phyloP scores from a whole-genome alignment of 345 rosid genomes.

The Psidium friedrichsthalianum region DNA sequence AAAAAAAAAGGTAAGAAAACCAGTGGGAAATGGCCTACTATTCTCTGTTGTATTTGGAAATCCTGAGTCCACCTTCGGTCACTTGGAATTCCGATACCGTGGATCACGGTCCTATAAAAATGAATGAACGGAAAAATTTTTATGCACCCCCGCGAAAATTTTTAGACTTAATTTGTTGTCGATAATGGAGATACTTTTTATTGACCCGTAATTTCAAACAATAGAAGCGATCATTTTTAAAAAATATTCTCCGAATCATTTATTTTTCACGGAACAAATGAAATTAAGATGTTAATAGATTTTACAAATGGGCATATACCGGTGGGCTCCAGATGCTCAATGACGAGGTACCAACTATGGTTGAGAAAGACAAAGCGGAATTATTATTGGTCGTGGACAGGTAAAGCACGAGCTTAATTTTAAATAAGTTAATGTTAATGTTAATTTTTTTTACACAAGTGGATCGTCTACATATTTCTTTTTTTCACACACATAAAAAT shows the following conservation, averaged over 20 bases:
- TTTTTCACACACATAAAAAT: background rate
- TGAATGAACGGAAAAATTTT: background rate
- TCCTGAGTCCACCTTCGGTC: background rate
- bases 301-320: background rate
- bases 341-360: background rate
- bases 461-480: background rate
- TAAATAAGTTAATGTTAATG: background rate
- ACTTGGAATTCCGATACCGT: background rate
- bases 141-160: accelerated
- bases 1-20: background rate
- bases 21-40: background rate
- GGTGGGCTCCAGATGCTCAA: background rate
- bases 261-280: background rate
- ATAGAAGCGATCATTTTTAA: background rate
- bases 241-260: background rate
- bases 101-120: background rate
- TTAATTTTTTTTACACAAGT: background rate
- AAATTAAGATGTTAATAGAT: background rate
- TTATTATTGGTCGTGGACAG: background rate
- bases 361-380: background rate
- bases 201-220: background rate
- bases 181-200: background rate
- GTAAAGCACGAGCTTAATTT: background rate
- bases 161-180: background rate
- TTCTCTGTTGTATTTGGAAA: background rate